Percentiles rank a stretch among this genome's conserved stretches.
Evolutionary conservation across 2,329 filamentous ascomycete genomes (phyloP).

Genomic region (Penicillium verrucosum): DNA sequence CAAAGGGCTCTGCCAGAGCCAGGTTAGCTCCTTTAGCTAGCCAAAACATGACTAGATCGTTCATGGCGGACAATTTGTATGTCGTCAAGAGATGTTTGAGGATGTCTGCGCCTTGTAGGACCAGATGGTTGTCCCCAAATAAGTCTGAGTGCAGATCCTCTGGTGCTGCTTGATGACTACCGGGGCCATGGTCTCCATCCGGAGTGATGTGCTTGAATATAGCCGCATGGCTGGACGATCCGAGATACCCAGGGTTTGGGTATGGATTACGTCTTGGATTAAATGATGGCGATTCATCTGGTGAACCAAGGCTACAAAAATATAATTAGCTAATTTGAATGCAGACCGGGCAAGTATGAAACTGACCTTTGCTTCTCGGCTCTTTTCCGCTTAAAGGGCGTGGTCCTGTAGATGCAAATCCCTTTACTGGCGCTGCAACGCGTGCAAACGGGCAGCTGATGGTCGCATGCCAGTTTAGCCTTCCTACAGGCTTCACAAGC

Average conservation of each 20-base stretch:
- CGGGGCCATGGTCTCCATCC: slow-evolving; percentile 12
- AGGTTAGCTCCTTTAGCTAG: slow-evolving; percentile 26
- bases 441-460: slow-evolving; percentile 22
- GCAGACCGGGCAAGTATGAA: neutral
- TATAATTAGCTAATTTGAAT: neutral
- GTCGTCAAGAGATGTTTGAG: slow-evolving; percentile 21
- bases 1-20: slow-evolving; percentile 26
- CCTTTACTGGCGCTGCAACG: slow-evolving; percentile 17
- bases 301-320: slow-evolving; percentile 12
- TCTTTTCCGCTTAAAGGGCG: slow-evolving; percentile 26
- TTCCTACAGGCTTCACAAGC: slow-evolving; percentile 27
- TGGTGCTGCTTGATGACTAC: slow-evolving; percentile 1
- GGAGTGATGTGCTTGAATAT: slow-evolving; percentile 31
- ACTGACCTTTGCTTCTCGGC: slow-evolving; percentile 21
- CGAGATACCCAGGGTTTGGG: slow-evolving; percentile 30
- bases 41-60: slow-evolving; percentile 26
- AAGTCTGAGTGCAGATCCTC: slow-evolving; percentile 13
- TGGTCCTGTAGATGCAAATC: slow-evolving; percentile 27
- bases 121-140: slow-evolving; percentile 22
- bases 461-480: slow-evolving; percentile 25
- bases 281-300: slow-evolving; percentile 21
- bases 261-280: slow-evolving; percentile 25
- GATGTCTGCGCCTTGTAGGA: slow-evolving; percentile 26
- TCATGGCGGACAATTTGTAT: slow-evolving; percentile 23
- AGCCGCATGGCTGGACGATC: slow-evolving; percentile 28